Evolutionary conservation across 495 filamentous ascomycete genomes (phyloP).

Genomic region (Parathielavia hyrcaniae): DNA sequence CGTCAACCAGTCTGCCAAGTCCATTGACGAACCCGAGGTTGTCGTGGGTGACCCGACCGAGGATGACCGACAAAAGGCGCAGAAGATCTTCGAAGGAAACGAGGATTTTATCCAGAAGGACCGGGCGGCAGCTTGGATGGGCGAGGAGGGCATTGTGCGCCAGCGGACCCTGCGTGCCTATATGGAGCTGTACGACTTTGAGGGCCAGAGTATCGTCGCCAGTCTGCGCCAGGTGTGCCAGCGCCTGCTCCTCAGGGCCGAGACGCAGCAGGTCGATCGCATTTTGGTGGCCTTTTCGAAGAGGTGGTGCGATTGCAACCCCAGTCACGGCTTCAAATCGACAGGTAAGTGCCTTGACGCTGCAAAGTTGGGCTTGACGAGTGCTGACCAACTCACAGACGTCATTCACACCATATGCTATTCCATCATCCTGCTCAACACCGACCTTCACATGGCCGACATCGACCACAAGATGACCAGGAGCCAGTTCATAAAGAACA

Average conservation of each 20-base stretch:
- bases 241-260: slow-evolving; percentile 77
- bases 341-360: slow-evolving; percentile 52
- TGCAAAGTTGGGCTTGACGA: neutral
- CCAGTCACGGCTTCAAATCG: slow-evolving; percentile 88
- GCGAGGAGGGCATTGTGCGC: slow-evolving; percentile 63
- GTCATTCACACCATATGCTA: slow-evolving; percentile 97
- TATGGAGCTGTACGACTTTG: slow-evolving; percentile 86
- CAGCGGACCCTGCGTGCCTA: slow-evolving; percentile 70
- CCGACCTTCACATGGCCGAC: slow-evolving; percentile 89
- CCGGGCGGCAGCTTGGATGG: slow-evolving; percentile 82
- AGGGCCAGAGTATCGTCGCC: slow-evolving; percentile 70
- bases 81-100: slow-evolving; percentile 78
- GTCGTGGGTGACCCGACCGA: slow-evolving; percentile 47
- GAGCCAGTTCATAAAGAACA: slow-evolving; percentile 92
- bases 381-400: slow-evolving; percentile 45
- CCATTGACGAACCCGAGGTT: slow-evolving; percentile 46
- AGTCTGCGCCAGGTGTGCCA: slow-evolving; percentile 75
- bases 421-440: slow-evolving; percentile 90
- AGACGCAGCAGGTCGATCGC: slow-evolving; percentile 95
- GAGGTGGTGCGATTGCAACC: slow-evolving; percentile 92
- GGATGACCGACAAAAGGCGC: slow-evolving; percentile 67
- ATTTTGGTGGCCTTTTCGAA: slow-evolving; percentile 82
- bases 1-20: slow-evolving; percentile 30
- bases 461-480: slow-evolving; percentile 95
- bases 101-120: slow-evolving; percentile 71